phyloP scores from a whole-genome alignment of 306 rosid genomes.

The Senna siamea region DNA sequence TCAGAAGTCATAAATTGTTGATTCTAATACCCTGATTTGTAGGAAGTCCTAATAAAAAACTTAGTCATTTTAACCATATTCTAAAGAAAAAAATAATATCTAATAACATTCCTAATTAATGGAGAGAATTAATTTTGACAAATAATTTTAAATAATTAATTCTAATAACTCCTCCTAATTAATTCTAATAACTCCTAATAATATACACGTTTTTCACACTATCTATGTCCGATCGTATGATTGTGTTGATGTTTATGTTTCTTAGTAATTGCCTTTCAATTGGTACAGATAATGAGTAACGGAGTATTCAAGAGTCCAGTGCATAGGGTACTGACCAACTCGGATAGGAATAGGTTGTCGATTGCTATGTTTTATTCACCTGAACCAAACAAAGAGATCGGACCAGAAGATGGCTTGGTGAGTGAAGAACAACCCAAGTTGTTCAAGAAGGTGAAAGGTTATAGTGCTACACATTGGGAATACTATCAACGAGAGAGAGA shows the following conservation, averaged over 20 bases:
- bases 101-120: no score
- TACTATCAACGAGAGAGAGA: conserved; percentile 49
- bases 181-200: no score
- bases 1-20: no score
- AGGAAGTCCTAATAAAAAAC: no score
- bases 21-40: no score
- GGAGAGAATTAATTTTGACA: no score
- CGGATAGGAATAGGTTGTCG: conserved; percentile 52
- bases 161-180: no score
- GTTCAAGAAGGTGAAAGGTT: conserved; percentile 48
- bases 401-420: conserved; percentile 51
- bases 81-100: no score
- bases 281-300: conserved; percentile 55
- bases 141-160: no score
- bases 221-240: no score
- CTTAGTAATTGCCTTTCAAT: neutral
- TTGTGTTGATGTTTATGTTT: neutral
- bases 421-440: conserved; percentile 45
- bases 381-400: conserved; percentile 48
- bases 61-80: no score
- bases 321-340: conserved; percentile 54
- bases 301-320: conserved; percentile 56
- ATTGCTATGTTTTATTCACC: conserved; percentile 51
- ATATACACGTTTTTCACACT: no score
- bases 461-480: conserved; percentile 32